Base-by-base conservation (phyloP, 768 basidiomycete species). In the Phylloporus sp. region DNA sequence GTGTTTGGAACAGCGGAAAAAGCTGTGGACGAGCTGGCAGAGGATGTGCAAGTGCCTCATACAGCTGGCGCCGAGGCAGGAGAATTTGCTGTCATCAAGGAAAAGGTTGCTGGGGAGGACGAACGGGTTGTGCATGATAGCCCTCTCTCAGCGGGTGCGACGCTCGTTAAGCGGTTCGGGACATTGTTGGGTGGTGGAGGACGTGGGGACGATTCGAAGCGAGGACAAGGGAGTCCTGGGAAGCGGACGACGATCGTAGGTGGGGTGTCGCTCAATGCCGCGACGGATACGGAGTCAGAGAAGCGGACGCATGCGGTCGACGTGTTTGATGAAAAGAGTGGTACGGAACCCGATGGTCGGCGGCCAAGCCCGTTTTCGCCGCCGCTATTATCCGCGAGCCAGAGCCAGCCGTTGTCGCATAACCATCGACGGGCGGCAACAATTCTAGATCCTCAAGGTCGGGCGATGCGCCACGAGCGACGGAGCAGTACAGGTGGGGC, bases 341-440 rank as follows among this genome's bases (percentile, higher is more conserved):
- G 48, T 20, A 29, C 53, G 18, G 72, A 73, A 24, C 45, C 52
- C 4, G 69, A 60, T 27, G n/a, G 38, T 32, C 35, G 58, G 50
- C 52, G 61, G 54, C 59, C 54, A 31, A 58, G 43, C 35, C 51
- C 66, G 13, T 52, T 67, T 43, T 48, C 70, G 10, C 61, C 70
- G 5, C 60, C 72, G 2, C 63, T 71, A 4, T 59, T 78, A 10
- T 56, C 73, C 16, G 61, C 71, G 45, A 80, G 76, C 35, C 61
- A 75, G 45, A 81, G 81, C 53, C 84, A 84, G 64, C 82, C 84
- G 0, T 60, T 82, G 46, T 80, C 78, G 13, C 77, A 72, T 48
- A 67, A 76, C 0, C 89, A 90, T 67, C 79, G 89, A 20, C 76
- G 89, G 6, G 88, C 88, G 5, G 87, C 88, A 51, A 90, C 89